These are phyloP conservation scores for Benincasa hispida DNA, from an alignment of 306 rosid genomes.

Conservation along the genomic window DNA sequence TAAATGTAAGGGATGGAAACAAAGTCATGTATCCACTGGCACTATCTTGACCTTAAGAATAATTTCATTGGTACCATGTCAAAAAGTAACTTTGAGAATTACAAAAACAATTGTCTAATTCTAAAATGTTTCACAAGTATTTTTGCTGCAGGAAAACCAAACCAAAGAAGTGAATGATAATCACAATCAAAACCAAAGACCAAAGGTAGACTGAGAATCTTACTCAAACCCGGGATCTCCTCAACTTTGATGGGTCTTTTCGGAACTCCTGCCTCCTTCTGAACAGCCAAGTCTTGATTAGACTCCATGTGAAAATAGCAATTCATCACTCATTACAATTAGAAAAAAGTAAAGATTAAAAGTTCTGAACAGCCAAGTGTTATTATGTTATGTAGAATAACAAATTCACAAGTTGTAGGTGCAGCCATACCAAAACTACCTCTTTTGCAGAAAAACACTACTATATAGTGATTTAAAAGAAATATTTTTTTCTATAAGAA, in stretches of 20 bases:
- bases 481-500: too few species aligned
- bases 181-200: not conserved
- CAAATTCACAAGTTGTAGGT: not conserved
- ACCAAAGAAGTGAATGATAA: not conserved
- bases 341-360: not conserved
- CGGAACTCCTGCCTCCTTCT: conserved; percentile 91
- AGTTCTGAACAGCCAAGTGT: too few species aligned
- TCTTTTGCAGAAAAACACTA: not conserved
- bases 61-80: not conserved
- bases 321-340: not conserved
- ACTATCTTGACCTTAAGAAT: not conserved
- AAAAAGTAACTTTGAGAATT: not conserved
- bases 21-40: not conserved
- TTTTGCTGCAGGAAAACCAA: not conserved
- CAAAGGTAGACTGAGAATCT: conserved; percentile 20
- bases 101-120: not conserved
- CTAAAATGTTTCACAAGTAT: not conserved
- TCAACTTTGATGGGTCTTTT: conserved; percentile 50
- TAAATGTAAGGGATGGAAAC: not conserved
- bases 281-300: conserved; percentile 19
- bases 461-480: not conserved
- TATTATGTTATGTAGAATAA: not conserved
- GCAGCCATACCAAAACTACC: not conserved
- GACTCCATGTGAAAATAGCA: not conserved
- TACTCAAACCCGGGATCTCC: conserved; percentile 91